phyloP scores from a whole-genome alignment of 345 rosid genomes.

The Salix exigua region DNA sequence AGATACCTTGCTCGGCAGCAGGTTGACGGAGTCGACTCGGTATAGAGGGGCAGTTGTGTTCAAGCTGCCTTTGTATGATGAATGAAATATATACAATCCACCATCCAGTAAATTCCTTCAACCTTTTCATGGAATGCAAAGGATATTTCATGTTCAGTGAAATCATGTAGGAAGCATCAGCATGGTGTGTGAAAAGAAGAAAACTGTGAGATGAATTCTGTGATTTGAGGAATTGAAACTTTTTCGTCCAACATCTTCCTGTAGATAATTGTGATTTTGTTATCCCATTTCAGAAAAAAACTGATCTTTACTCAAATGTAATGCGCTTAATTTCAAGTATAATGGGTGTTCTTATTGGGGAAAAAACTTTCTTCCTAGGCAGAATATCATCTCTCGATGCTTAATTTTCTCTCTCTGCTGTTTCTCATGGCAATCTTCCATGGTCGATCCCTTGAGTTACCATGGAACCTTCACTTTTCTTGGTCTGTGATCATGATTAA shows the following conservation, averaged over 20 bases:
- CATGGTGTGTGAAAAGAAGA: constrained; percentile 9
- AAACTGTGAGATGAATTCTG: constrained; percentile 23
- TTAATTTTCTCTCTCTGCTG: no score
- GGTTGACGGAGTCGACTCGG: constrained; percentile 70
- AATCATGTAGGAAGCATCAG: constrained; percentile 22
- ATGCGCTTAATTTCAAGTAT: neutral
- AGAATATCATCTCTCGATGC: neutral
- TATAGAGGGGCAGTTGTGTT: constrained; percentile 25
- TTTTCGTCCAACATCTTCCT: neutral
- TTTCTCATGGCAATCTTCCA: neutral
- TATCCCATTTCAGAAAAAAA: neutral
- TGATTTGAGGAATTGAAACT: constrained; percentile 17
- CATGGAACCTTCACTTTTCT: neutral
- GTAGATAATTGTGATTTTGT: constrained; percentile 20
- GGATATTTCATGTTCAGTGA: constrained; percentile 3
- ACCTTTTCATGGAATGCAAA: constrained; percentile 20
- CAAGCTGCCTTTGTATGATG: neutral
- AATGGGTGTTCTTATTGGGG: neutral
- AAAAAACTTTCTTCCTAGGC: neutral
- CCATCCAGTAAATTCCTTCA: constrained; percentile 20
- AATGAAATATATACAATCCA: constrained; percentile 1
- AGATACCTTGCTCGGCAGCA: constrained; percentile 92
- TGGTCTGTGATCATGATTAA: neutral
- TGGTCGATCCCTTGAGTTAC: neutral
- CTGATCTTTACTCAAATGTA: neutral